Evolutionary conservation across 2,329 filamentous ascomycete genomes (phyloP).

Genomic region (Achaetomium macrosporum): DNA sequence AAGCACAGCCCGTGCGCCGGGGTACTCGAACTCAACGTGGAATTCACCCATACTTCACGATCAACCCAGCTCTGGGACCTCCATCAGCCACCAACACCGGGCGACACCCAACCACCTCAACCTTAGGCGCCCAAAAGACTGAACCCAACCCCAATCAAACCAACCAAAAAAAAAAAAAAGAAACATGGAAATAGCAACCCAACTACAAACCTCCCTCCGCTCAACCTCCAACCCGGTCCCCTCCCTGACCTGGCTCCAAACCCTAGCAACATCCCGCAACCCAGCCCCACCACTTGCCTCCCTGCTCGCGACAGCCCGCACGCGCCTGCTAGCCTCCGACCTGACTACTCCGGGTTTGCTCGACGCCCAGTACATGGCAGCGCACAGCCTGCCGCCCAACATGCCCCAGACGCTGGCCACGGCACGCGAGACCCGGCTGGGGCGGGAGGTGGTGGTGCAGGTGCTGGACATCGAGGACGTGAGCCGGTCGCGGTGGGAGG

Average conservation of each 20-base stretch:
- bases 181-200: constrained; percentile 38
- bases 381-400: constrained; percentile 48
- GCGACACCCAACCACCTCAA: background rate
- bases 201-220: constrained; percentile 48
- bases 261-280: constrained; percentile 48
- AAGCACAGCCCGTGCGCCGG: too few relatives aligned
- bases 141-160: too few relatives aligned
- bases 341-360: constrained; percentile 57
- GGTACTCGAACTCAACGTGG: too few relatives aligned
- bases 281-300: constrained; percentile 60
- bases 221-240: constrained; percentile 49
- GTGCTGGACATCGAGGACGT: constrained; percentile 84
- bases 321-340: constrained; percentile 73
- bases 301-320: constrained; percentile 71
- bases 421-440: constrained; percentile 50
- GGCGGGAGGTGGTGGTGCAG: constrained; percentile 66
- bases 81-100: too few relatives aligned
- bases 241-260: constrained; percentile 55
- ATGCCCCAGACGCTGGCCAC: constrained; percentile 35
- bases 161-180: background rate
- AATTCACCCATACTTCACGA: background rate
- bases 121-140: too few relatives aligned
- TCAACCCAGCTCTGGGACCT: background rate
- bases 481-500: constrained; percentile 72
- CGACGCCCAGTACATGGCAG: constrained; percentile 33